phyloP scores from a whole-genome alignment of 345 rosid species.

The Cardiospermum halicacabum region DNA sequence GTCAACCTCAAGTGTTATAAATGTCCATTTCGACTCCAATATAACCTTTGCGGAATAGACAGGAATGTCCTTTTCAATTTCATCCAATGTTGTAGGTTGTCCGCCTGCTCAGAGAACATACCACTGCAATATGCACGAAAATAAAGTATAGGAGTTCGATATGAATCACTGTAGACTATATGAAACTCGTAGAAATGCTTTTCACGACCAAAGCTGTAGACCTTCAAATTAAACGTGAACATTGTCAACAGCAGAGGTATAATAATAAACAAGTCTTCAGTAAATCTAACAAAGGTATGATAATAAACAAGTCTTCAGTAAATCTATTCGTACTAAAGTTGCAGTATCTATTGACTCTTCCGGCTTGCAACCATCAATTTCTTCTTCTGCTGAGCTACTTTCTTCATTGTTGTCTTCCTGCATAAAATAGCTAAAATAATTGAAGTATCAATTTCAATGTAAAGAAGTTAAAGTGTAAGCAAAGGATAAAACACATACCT shows the following conservation, averaged over 20 bases:
- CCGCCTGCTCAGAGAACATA: constrained; percentile 56
- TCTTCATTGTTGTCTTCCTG: constrained; percentile 28
- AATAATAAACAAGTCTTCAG: too few species aligned
- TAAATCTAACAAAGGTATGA: constrained; percentile 3
- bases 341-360: constrained; percentile 49
- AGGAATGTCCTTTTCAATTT: constrained; percentile 66
- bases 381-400: constrained; percentile 21
- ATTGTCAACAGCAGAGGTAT: too few species aligned
- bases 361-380: constrained; percentile 18
- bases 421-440: neutral
- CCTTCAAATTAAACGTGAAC: constrained; percentile 33
- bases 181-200: constrained; percentile 72
- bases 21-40: constrained; percentile 72
- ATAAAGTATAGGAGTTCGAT: constrained; percentile 70
- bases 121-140: constrained; percentile 63
- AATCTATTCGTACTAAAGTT: constrained; percentile 60
- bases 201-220: constrained; percentile 30
- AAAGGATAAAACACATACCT: constrained; percentile 29
- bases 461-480: neutral
- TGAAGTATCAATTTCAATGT: neutral
- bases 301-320: too few species aligned
- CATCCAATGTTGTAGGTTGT: constrained; percentile 45
- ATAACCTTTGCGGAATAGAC: constrained; percentile 51
- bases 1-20: constrained; percentile 75
- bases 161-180: constrained; percentile 65